Evolutionary conservation across 2,329 filamentous ascomycete species (phyloP), one percentile per base, ranked within the genome.

Genomic region (Curvularia sp.): DNA sequence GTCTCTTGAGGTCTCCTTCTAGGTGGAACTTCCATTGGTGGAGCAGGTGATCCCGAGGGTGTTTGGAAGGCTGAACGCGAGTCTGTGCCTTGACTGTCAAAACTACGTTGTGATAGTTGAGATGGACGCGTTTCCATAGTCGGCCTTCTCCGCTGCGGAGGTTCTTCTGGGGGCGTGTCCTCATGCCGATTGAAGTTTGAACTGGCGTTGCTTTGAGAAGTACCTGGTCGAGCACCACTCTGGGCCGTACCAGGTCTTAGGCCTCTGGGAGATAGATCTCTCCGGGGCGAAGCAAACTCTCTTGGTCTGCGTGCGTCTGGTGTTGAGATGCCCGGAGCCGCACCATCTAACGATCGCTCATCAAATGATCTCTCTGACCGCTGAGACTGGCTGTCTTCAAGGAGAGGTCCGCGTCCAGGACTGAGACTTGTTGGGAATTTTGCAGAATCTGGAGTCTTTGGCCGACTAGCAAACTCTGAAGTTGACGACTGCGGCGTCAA

Each of bases 141-240:
- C 1, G 88, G 88, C 48, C 88, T 80, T 72, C 83, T 87, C 60
- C 88, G 81, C 65, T 89, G 87, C 0, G 88, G 88, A 1, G 74
- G 72, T 36, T 74, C 71, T 30, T 75, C 73, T 50, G 63, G 56
- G 8, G 62, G 52, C 48, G 55, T 18, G 12, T 76, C 74, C 3
- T 77, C 75, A 27, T 57, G 67, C 8, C 70, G 69, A 25, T 64
- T 66, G 28, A 71, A 63, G 15, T 66, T 66, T 6, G 75, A 73
- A 50, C 72, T 75, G 19, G 64, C 66, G 51, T 70, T 77, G 52
- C 76, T 77, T 46, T 77, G 75, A 38, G 75, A 64, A 10, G 74
- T 77, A 15, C 69, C 70, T 3, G 75, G 75, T 30, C 75, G 62
- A 6, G 75, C 56, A 19, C 68, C 67, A 52, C 68, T 69, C 36